Percentiles rank a stretch among this genome's conserved stretches.
Conservation (phyloP, 2,329 filamentous ascomycete genomes). For the Fusarium acutatum region DNA sequence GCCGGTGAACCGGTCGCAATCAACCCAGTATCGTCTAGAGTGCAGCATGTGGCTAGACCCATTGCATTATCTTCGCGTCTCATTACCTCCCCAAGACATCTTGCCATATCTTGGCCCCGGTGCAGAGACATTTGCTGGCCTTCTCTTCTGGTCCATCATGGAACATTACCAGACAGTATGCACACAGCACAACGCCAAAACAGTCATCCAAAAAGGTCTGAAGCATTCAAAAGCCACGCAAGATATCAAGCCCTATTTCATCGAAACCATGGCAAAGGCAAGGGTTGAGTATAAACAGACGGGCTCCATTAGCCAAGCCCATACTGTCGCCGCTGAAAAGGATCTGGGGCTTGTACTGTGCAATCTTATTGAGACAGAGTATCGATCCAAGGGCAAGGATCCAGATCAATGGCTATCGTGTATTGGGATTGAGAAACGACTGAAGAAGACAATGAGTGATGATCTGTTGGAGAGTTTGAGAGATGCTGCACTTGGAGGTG, state of each 20-base stretch:
- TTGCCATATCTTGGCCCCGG: background rate
- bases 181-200: background rate
- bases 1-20: accelerated
- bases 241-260: background rate
- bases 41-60: conserved; percentile 10
- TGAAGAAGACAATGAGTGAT: background rate
- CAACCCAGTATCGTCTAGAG: background rate
- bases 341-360: background rate
- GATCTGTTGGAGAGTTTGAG: accelerated
- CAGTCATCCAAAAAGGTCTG: background rate
- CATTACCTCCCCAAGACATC: background rate
- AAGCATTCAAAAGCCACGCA: background rate
- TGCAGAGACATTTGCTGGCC: background rate
- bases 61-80: background rate
- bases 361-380: background rate
- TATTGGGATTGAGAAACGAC: background rate
- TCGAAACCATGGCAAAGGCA: conserved; percentile 4
- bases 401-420: conserved; percentile 7
- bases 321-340: background rate
- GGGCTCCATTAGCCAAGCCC: background rate
- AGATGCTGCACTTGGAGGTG: background rate
- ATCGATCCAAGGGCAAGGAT: background rate
- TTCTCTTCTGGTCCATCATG: conserved; percentile 17
- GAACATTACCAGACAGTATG: background rate
- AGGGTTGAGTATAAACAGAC: conserved; percentile 1